Evolutionary conservation across 169 alveolate genomes (phyloP).

Genomic region (Eimeria brunetti): DNA sequence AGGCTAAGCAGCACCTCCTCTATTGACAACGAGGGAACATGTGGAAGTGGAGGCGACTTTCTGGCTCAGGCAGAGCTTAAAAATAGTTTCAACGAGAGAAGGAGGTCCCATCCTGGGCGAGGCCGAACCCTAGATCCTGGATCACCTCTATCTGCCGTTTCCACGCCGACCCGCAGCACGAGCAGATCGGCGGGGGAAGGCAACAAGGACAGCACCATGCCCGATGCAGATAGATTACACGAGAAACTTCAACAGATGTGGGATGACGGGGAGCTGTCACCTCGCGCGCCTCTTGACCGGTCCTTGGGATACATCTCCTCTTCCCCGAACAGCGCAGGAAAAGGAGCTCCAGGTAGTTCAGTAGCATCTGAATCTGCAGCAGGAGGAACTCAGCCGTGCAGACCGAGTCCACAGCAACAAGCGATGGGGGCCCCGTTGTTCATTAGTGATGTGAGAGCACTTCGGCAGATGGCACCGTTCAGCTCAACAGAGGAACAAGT

Average conservation of each 20-base stretch:
- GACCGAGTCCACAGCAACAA: not conserved
- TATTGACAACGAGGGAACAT: not conserved
- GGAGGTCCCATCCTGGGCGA: constrained; percentile 10
- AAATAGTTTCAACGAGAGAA: not conserved
- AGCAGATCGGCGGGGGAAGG: not conserved
- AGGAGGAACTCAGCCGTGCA: constrained; percentile 31
- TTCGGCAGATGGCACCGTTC: constrained; percentile 74
- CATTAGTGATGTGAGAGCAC: constrained; percentile 51
- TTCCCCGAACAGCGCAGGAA: constrained; percentile 50
- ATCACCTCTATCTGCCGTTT: constrained; percentile 37
- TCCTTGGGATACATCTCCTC: constrained; percentile 60
- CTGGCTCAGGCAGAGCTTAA: not conserved
- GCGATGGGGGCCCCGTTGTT: constrained; percentile 25
- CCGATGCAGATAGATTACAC: constrained; percentile 26
- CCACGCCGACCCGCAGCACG: constrained; percentile 66
- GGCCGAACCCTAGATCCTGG: not conserved
- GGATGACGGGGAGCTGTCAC: constrained; percentile 74
- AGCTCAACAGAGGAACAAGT: constrained; percentile 71
- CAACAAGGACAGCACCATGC: not conserved
- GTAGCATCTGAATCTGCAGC: not conserved
- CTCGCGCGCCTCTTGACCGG: constrained; percentile 72
- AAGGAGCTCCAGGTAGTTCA: not conserved
- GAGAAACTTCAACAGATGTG: constrained; percentile 66
- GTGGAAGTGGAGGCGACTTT: not conserved
- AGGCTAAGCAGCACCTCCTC: constrained; percentile 45